These are phyloP conservation scores for Camellia granthamiana DNA, from an alignment of 148 eudicot species.

Conservation along the genomic window DNA sequence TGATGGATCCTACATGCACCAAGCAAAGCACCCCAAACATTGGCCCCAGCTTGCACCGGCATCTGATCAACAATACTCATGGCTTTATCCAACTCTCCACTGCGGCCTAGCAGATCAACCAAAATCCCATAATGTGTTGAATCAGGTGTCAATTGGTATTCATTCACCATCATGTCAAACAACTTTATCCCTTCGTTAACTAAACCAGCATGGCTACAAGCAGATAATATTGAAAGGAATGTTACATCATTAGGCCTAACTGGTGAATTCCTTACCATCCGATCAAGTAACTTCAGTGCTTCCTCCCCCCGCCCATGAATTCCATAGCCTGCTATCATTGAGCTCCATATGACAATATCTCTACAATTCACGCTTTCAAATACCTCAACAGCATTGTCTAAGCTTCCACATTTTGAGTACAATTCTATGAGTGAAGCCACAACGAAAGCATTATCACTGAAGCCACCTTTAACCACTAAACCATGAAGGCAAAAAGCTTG, in stretches of 20 bases:
- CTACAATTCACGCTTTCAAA: conserved; percentile 11
- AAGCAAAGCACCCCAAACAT: conserved; percentile 36
- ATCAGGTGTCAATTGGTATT: conserved; percentile 24
- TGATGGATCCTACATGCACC: conserved; percentile 33
- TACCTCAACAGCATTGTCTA: conserved; percentile 25
- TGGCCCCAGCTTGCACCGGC: conserved; percentile 16
- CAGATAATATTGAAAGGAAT: conserved; percentile 29
- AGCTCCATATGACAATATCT: conserved; percentile 40
- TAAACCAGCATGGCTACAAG: conserved; percentile 37
- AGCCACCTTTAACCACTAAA: conserved; percentile 23
- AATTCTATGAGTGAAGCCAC: conserved; percentile 35
- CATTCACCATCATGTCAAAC: conserved; percentile 29
- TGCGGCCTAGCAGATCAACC: conserved; percentile 40
- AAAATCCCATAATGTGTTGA: conserved; percentile 32
- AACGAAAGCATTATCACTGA: conserved; percentile 22
- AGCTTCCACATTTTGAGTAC: conserved; percentile 40
- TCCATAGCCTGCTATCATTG: conserved; percentile 39
- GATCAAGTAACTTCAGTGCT: conserved; percentile 24
- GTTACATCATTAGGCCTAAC: conserved; percentile 25
- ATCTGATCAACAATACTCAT: conserved; percentile 22
- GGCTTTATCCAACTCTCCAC: conserved; percentile 36
- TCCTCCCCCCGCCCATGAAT: conserved; percentile 31
- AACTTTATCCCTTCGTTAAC: conserved; percentile 30
- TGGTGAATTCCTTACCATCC: conserved; percentile 23
- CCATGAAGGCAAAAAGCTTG: conserved; percentile 37